Evolutionary conservation across 73 alveolate species (phyloP).

Genomic region (Strombidium stylifer): DNA sequence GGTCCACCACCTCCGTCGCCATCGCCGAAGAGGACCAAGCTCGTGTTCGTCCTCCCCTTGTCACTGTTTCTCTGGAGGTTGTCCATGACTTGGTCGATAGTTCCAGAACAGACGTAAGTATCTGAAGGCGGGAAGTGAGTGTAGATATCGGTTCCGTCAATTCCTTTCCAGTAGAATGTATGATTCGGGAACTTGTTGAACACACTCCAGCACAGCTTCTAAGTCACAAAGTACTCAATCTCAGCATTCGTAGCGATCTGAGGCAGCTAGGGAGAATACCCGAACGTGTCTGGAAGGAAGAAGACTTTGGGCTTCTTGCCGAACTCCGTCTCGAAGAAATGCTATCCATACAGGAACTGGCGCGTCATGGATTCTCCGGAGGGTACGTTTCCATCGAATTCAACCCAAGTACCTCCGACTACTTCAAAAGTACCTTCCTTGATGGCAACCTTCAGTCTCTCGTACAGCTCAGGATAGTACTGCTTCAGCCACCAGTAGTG

Average conservation of each 20-base stretch:
- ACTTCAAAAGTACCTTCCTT: slow-evolving; percentile 43
- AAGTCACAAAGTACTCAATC: slow-evolving; percentile 35
- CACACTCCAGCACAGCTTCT: slow-evolving; percentile 53
- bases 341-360: slow-evolving; percentile 49
- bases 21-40: slow-evolving; percentile 53
- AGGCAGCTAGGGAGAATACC: slow-evolving; percentile 58
- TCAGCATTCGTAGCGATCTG: slow-evolving; percentile 45
- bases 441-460: slow-evolving; percentile 30
- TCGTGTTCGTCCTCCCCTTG: slow-evolving; percentile 46
- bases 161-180: slow-evolving; percentile 56
- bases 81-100: slow-evolving; percentile 25
- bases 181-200: slow-evolving; percentile 54
- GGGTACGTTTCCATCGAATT: slow-evolving; percentile 62
- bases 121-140: slow-evolving; percentile 72
- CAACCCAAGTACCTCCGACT: slow-evolving; percentile 71
- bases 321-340: slow-evolving; percentile 37
- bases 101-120: slow-evolving; percentile 45
- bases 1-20: slow-evolving; percentile 79
- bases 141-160: slow-evolving; percentile 59
- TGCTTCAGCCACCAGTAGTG: slow-evolving; percentile 46
- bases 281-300: slow-evolving; percentile 67
- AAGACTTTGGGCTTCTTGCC: slow-evolving; percentile 25
- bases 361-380: slow-evolving; percentile 61
- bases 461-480: slow-evolving; percentile 50
- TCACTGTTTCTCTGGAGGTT: slow-evolving; percentile 35